Evolutionary conservation across 73 alveolate species (phyloP), one percentile per base, ranked within the genome.

Genomic region (Paramecium caudatum): DNA sequence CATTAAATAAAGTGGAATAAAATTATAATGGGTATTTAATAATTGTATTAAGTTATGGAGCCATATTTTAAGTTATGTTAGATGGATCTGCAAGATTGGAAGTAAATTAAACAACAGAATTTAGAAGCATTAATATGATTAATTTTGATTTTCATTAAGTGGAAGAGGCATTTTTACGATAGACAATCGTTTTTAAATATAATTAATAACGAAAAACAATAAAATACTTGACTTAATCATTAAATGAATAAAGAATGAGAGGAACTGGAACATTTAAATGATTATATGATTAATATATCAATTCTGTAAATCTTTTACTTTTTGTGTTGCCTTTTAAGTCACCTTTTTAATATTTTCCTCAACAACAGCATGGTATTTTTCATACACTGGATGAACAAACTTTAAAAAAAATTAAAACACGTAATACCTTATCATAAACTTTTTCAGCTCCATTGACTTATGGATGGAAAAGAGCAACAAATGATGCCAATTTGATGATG

Each of bases 401-500:
- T 39, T 6, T 65, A 65, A 0, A 65, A 30, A 7, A 23, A 0
- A 33, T n/a, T n/a, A n/a, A 3, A 33, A n/a, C 37, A 83, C 1
- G 81, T 55, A 94, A 39, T 32, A 95, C 55, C 70, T 19, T 9
- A 70, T 95, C 91, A 84, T 95, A 95, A 15, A 95, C 46, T 49
- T 23, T 36, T 45, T 94, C 92, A 87, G 99, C 97, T 25, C 99
- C 99, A 74, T 68, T 68, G 55, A 97, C 91, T 82, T 91, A 90
- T 41, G 99, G 99, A 92, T 90, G 91, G 95, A 96, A 95, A 84
- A 95, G 94, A 95, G 97, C 95, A 91, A 97, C 94, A 61, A 96
- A 91, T 91, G 96, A 93, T 33, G 94, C 93, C 34, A 96, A 93
- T 78, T 95, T 97, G 10, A 96, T 32, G 88, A 96, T 91, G 82